phyloP scores from a whole-genome alignment of 805 yeast genomes.

The Saccharomycopsis javanensis region DNA sequence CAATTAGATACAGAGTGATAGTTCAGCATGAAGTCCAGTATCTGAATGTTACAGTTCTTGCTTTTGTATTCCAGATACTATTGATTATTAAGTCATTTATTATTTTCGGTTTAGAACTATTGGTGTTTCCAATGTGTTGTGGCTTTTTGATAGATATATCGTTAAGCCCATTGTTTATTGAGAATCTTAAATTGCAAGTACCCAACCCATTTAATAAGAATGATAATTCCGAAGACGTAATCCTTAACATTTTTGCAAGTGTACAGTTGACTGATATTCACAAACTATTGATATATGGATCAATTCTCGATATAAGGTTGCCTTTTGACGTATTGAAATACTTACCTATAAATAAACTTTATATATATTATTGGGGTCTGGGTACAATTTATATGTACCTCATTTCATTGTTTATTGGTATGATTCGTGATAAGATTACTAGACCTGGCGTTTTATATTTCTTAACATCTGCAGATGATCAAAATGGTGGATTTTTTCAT shows the following conservation, averaged over 20 bases:
- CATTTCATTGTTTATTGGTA: constrained; percentile 78
- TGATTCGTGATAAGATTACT: constrained; percentile 62
- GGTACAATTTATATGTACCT: constrained; percentile 85
- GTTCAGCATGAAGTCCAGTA: neutral
- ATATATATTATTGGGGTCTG: constrained; percentile 42
- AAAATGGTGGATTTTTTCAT: constrained; percentile 73
- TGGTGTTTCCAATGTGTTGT: constrained; percentile 80
- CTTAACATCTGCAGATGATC: constrained; percentile 91
- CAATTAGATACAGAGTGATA: neutral
- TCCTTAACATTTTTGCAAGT: constrained; percentile 6
- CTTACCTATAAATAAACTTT: neutral
- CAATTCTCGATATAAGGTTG: neutral
- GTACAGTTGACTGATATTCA: neutral
- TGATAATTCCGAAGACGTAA: neutral
- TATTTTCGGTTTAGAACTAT: constrained; percentile 67
- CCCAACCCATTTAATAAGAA: constrained; percentile 9
- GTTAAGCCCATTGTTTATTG: constrained; percentile 45
- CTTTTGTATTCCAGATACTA: constrained; percentile 28
- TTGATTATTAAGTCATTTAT: constrained; percentile 66
- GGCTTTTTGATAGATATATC: constrained; percentile 71
- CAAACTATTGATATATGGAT: neutral
- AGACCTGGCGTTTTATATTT: constrained; percentile 87
- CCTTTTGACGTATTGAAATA: neutral
- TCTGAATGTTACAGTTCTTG: constrained; percentile 28
- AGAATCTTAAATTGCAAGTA: constrained; percentile 10